These are phyloP conservation scores for Scutellaria baicalensis DNA, from an alignment of 257 asterid species.

Conservation along the genomic window DNA sequence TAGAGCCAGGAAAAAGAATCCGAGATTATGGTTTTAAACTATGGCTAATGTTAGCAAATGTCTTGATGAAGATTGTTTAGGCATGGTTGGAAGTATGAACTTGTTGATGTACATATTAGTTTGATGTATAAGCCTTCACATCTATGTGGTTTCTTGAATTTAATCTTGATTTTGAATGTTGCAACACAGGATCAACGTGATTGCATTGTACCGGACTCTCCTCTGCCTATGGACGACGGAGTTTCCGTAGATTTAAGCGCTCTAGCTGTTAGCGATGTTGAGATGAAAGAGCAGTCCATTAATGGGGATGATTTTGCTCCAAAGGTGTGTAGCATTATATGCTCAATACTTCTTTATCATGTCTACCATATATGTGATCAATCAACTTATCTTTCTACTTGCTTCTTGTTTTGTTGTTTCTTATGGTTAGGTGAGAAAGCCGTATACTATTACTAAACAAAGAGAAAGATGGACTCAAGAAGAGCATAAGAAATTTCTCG, in stretches of 20 bases:
- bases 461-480: constrained; percentile 95
- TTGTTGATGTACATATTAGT: neutral
- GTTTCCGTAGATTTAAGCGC: constrained; percentile 22
- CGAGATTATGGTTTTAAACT: neutral
- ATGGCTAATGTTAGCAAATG: neutral
- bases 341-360: neutral
- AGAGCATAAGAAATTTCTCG: constrained; percentile 80
- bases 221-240: constrained; percentile 11
- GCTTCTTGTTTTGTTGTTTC: neutral
- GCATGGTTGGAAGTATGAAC: neutral
- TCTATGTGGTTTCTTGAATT: neutral
- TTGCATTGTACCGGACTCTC: constrained; percentile 19
- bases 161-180: constrained; percentile 6
- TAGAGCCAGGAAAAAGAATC: neutral
- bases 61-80: neutral
- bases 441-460: constrained; percentile 87
- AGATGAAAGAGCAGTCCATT: constrained; percentile 29
- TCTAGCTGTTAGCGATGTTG: constrained; percentile 22
- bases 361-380: neutral
- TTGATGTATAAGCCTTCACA: neutral
- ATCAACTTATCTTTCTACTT: neutral
- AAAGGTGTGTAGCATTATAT: constrained; percentile 37
- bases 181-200: constrained; percentile 35
- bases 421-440: constrained; percentile 61
- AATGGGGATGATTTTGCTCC: constrained; percentile 50